A percentile compares a stretch with the other conserved stretches of the same genome.
Conservation (phyloP, 176 grass and related monocot species). For the Avena atlantica region DNA sequence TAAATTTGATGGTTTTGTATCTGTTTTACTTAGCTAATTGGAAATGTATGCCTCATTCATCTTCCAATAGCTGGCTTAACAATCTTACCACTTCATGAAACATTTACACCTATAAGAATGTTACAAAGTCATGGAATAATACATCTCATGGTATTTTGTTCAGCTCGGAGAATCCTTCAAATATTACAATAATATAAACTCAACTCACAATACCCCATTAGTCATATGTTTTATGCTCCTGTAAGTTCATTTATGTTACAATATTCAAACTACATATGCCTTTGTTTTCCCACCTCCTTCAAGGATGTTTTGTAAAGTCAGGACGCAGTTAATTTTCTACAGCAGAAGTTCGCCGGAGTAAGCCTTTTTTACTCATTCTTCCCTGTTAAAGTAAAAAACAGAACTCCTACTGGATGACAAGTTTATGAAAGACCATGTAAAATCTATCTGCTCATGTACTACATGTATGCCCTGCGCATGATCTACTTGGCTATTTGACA, state of each 20-base stretch:
- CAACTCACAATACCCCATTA: not conserved
- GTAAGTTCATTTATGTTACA: not conserved
- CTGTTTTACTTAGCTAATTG: not conserved
- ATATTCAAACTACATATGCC: not conserved
- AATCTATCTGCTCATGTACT: not conserved
- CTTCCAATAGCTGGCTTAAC: not conserved
- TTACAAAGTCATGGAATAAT: not conserved
- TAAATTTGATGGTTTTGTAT: not conserved
- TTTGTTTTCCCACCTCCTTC: not conserved
- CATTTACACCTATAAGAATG: not conserved
- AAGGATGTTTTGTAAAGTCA: constrained; percentile 19
- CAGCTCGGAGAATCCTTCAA: not conserved
- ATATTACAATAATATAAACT: not conserved
- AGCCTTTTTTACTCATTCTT: not conserved
- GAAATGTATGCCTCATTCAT: not conserved
- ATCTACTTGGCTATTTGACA: not conserved
- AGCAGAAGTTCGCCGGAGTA: not conserved
- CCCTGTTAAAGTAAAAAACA: not conserved
- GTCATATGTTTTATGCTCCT: not conserved
- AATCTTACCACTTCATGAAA: constrained; percentile 10
- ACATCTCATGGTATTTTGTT: not conserved
- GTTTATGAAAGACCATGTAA: not conserved
- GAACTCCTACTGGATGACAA: not conserved
- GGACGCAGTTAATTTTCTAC: not conserved
- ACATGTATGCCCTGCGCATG: not conserved